These are phyloP conservation scores for Phellinidium pouzarii DNA, from an alignment of 1,284 basidiomycete species.

Conservation along the genomic window DNA sequence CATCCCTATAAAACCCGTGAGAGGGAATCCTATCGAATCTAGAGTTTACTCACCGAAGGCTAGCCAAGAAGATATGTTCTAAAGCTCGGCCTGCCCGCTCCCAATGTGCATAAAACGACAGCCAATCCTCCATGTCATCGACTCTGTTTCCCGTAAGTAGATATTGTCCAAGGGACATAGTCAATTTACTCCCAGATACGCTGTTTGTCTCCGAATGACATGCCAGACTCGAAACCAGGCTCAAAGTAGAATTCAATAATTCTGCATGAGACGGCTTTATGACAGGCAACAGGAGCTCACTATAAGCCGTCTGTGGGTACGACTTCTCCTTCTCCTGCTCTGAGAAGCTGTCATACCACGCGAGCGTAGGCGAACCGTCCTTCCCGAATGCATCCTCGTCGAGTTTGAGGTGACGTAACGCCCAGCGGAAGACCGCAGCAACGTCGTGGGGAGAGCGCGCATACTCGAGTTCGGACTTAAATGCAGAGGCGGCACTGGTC, in stretches of 20 bases:
- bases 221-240: slow-evolving; percentile 59
- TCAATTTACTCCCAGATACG: slow-evolving; percentile 65
- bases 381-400: slow-evolving; percentile 42
- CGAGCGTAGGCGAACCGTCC: slow-evolving; percentile 27
- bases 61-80: slow-evolving; percentile 66
- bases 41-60: slow-evolving; percentile 46
- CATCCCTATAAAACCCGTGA: slow-evolving; percentile 40
- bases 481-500: slow-evolving; percentile 39
- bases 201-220: slow-evolving; percentile 64
- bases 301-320: slow-evolving; percentile 56
- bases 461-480: slow-evolving; percentile 56
- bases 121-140: slow-evolving; percentile 46
- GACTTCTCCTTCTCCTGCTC: slow-evolving; percentile 47
- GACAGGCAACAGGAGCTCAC: slow-evolving; percentile 47
- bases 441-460: slow-evolving; percentile 65
- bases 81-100: slow-evolving; percentile 60
- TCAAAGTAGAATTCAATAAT: slow-evolving; percentile 48
- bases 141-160: slow-evolving; percentile 43
- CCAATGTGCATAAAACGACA: slow-evolving; percentile 64
- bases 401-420: slow-evolving; percentile 59
- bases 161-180: slow-evolving; percentile 69
- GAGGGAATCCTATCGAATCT: slow-evolving; percentile 3
- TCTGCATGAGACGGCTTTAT: slow-evolving; percentile 51
- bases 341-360: slow-evolving; percentile 60
- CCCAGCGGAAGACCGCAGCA: slow-evolving; percentile 75